phyloP scores from a whole-genome alignment of 2,329 filamentous ascomycete genomes.

The Beauveria varroae region DNA sequence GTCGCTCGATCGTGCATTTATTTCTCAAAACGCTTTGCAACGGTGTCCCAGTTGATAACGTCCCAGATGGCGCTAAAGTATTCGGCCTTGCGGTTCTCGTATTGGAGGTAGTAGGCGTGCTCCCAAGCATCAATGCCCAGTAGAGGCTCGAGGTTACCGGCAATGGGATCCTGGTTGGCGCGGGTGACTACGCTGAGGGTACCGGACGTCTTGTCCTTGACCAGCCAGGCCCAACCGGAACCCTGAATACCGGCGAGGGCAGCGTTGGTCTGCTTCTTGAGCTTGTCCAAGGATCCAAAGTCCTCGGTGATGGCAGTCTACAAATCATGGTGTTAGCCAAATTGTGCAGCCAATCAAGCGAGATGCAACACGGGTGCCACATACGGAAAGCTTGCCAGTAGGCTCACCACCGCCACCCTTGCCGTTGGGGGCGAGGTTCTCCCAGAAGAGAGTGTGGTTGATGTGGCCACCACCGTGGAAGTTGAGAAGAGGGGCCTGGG shows the following conservation, averaged over 20 bases:
- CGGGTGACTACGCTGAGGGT: conserved; percentile 59
- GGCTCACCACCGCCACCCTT: conserved; percentile 56
- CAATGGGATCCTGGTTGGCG: conserved; percentile 84
- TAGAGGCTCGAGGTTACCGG: conserved; percentile 73
- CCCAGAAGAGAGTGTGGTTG: conserved; percentile 84
- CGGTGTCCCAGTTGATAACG: conserved; percentile 91
- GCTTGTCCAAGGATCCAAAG: conserved; percentile 59
- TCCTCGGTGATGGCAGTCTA: conserved; percentile 53
- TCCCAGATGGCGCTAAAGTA: conserved; percentile 94
- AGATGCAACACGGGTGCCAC: conserved; percentile 7
- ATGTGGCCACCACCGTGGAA: conserved; percentile 83
- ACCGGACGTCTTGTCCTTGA: conserved; percentile 59
- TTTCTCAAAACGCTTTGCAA: conserved; percentile 64
- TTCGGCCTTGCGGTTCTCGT: conserved; percentile 94
- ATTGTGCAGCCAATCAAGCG: too few relatives aligned
- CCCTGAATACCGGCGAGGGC: conserved; percentile 72
- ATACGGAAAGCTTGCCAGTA: conserved; percentile 51
- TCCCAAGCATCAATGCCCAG: conserved; percentile 93
- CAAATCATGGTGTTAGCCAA: not conserved
- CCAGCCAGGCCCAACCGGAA: conserved; percentile 86
- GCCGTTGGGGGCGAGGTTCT: conserved; percentile 63
- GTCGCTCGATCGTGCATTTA: conserved; percentile 19
- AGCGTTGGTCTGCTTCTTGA: conserved; percentile 60
- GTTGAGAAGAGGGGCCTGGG: conserved; percentile 51
- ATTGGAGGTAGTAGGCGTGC: conserved; percentile 93